Base-by-base conservation (phyloP, 2,329 filamentous ascomycete genomes). In the Ceratocystis colombiana region DNA sequence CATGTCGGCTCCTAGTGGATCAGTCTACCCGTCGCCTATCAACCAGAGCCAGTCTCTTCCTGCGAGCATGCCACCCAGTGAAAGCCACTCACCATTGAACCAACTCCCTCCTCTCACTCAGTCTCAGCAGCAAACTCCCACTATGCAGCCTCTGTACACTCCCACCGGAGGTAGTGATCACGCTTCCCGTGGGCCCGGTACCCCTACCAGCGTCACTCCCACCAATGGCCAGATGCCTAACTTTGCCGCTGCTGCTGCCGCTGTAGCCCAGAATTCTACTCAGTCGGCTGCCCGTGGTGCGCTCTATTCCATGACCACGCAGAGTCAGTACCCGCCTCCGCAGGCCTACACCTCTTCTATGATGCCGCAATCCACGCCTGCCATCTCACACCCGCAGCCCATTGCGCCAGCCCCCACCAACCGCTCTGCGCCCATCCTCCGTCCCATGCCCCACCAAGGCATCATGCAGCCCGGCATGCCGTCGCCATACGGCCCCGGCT, bases 381-480 rank as follows among this genome's bases (percentile, higher is more conserved):
- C 87, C 57, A 81, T 86, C 71, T 84, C 85, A 65, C 88, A 90
- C 74, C 87, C 87, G 59, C 88, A 90, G 75, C 85, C 87, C 44
- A 89, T 90, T 72, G 88, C 88, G 55, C 88, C 88, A 17, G 88
- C 88, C 53, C 87, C 88, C 62, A 77, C 75, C 68, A 83, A 77
- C 73, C 78, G 79, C 50, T 78, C 78, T 22, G 83, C 84, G 68
- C 84, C 84, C 20, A 79, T 84, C 12, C 75, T 88, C 70, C 84
- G 86, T 64, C 85, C 86, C n/a, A 86, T 90, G 81, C 87, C 88
- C 15, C 82, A 86, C 1, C 83, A 84, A 70, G 86, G 83, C 61
- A 78, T 86, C 67, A 83, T 84, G 77, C 77, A 79, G 7, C 80
- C 80, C 46, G 78, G 85, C 71, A 65, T 70, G 55, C 45, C 65